Base-by-base conservation (phyloP, 768 basidiomycete species). In the Hypsizygus marmoreus region DNA sequence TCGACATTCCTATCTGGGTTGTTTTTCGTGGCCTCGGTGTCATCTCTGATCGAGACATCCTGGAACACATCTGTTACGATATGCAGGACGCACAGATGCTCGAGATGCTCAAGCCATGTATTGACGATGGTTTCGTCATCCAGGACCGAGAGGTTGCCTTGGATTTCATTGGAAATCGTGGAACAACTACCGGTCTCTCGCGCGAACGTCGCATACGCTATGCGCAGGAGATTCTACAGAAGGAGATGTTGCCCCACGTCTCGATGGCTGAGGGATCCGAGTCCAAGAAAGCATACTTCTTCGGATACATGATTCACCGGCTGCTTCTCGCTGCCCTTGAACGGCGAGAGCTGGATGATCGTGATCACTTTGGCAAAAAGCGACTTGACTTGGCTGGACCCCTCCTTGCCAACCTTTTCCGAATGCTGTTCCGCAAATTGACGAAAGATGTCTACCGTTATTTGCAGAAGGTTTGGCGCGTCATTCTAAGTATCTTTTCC, bases 311-410 rank as follows among this genome's bases (percentile, higher is more conserved):
- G 95, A 92, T 97, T 24, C 95, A 98, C 68, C 87, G 97, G 50
- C 77, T 99, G 20, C 73, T 97, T 0, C 81, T 97, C 14, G 97
- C 97, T 17, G 94, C 94, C 10, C 67, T 99, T 57, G 95, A 97
- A 63, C 79, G 97, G 34, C 78, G 97, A 57, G 97, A 99, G 58
- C 75, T 99, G 19, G 97, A 99, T 63, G 97, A 99, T 69, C 91
- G 97, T 72, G 97, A 99, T 71, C 97, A 99, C 68, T 98, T 98
- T 56, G 97, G 97, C 42, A 97, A 97, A 70, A 99, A 99, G 70
- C 84, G 97, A 25, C 74, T 98, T 49, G 97, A 99, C 68, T 70
- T 99, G 35, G 97, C 95, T 39, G 97, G 97, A 4, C 97, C 97
- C 43, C 68, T 99, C 22, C 77, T 99, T 36, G 92, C 97, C n/a